Evolutionary conservation across 257 asterid genomes (phyloP).

Genomic region (Lycium ferocissimum): DNA sequence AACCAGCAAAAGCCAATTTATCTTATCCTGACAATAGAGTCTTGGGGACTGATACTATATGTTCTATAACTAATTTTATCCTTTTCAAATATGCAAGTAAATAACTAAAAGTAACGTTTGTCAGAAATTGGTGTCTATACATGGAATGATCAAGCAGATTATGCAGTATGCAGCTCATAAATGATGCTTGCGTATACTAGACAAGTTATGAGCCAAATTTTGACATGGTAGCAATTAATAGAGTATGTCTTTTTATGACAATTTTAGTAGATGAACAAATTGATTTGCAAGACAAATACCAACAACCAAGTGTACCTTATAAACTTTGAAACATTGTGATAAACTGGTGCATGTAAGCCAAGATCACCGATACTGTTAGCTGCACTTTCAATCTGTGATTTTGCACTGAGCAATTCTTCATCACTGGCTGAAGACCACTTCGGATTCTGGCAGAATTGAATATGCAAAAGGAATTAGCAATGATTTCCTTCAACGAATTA

Average conservation of each 20-base stretch:
- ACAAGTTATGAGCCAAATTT: background rate
- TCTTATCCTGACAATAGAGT: background rate
- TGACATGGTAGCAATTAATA: background rate
- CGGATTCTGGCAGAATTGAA: slow-evolving; percentile 47
- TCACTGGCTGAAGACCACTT: slow-evolving; percentile 63
- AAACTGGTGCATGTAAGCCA: slow-evolving; percentile 61
- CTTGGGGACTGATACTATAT: background rate
- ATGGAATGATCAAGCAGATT: background rate
- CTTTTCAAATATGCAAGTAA: background rate
- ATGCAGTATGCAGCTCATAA: background rate
- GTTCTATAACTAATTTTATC: background rate
- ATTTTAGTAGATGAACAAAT: background rate
- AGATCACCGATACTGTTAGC: slow-evolving; percentile 34
- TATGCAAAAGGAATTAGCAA: background rate
- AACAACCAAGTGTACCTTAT: slow-evolving; percentile 44
- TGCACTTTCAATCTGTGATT: slow-evolving; percentile 52
- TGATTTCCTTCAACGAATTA: background rate
- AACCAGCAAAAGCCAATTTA: background rate
- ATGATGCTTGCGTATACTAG: background rate
- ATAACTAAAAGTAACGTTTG: background rate
- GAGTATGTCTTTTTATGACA: background rate
- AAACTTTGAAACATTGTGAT: slow-evolving; percentile 61
- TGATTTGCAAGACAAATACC: background rate
- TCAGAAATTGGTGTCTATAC: background rate
- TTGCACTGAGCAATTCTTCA: slow-evolving; percentile 53